Base-by-base conservation (phyloP, 805 yeast species). In the Candida tibetensis region DNA sequence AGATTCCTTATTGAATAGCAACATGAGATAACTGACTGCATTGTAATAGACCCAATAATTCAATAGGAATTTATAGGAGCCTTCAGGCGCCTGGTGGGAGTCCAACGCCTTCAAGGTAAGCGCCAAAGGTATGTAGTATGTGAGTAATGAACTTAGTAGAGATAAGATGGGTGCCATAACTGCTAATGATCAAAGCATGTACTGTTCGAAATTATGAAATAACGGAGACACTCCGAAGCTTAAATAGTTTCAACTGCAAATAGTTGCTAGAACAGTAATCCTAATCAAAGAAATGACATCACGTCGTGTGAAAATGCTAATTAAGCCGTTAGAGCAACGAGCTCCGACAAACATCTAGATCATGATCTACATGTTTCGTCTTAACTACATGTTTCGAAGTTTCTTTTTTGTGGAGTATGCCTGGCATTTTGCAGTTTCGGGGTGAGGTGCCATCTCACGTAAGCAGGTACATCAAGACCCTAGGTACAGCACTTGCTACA, bases 41-140 rank as follows among this genome's bases (percentile, higher is more conserved):
- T 39, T 26, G 32, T 39, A 46, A 37, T 46, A 46, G 15, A 41
- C n/a, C 50, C 50, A 46, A 32, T 46, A 46, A 42, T 46, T 46
- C 22, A 46, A 30, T 26, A 46, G 36, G 19, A 43, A 46, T 34
- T 34, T 33, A 36, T 28, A 36, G 8, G 49, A 37, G 5, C 32
- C 28, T 19, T 22, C 30, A 18, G 35, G 40, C 2, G 32, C 30
- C 34, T n/a, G 30, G n/a, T 25, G 15, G 7, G 37, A 16, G 15
- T 35, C 37, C 22, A 46, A 35, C 19, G 44, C 30, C 28, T 40
- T 42, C 29, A 42, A 16, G 4, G 49, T 35, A 5, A 46, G 39
- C 21, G 38, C 46, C 33, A 46, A 22, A 5, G 49, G 49, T 1
- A 46, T 32, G 21, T 36, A 26, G 17, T 29, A 41, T 13, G 46